Evolutionary conservation across 768 basidiomycete species (phyloP).

Genomic region (Cystobasidium ongulense): DNA sequence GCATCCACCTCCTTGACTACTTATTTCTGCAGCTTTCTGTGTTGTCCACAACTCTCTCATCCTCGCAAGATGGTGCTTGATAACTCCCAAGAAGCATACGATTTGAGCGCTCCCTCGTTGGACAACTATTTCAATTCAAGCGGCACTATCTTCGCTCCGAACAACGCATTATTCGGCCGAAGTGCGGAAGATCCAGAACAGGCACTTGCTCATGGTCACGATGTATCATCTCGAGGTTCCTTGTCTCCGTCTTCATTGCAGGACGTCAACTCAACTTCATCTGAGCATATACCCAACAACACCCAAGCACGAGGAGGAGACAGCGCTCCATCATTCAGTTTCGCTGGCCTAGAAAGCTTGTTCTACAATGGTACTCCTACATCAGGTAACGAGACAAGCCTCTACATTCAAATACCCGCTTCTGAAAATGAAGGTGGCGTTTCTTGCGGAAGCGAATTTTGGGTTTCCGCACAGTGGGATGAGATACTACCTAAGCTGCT

Average conservation of each 20-base stretch:
- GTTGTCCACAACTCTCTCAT: too few species aligned
- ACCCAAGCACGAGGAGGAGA: not conserved
- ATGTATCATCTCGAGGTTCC: not conserved
- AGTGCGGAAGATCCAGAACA: too few species aligned
- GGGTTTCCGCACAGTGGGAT: constrained; percentile 14
- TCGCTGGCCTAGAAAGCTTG: not conserved
- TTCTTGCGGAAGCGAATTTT: not conserved
- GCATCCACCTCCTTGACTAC: too few species aligned
- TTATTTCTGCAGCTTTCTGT: too few species aligned
- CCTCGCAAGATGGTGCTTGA: too few species aligned
- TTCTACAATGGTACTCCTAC: constrained; percentile 15
- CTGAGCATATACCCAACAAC: not conserved
- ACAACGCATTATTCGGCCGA: too few species aligned
- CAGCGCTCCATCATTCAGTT: not conserved
- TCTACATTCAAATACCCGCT: constrained; percentile 10
- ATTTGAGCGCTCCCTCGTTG: too few species aligned
- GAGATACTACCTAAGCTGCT: not conserved
- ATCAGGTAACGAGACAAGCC: not conserved
- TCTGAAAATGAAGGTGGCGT: constrained; percentile 18
- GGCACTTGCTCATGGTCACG: too few species aligned
- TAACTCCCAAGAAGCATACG: too few species aligned
- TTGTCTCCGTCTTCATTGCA: not conserved
- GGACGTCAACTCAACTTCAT: not conserved
- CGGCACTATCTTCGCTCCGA: too few species aligned
- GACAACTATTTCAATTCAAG: too few species aligned